Evolutionary conservation across 306 rosid genomes (phyloP).

Genomic region (Begonia fuchsioides): DNA sequence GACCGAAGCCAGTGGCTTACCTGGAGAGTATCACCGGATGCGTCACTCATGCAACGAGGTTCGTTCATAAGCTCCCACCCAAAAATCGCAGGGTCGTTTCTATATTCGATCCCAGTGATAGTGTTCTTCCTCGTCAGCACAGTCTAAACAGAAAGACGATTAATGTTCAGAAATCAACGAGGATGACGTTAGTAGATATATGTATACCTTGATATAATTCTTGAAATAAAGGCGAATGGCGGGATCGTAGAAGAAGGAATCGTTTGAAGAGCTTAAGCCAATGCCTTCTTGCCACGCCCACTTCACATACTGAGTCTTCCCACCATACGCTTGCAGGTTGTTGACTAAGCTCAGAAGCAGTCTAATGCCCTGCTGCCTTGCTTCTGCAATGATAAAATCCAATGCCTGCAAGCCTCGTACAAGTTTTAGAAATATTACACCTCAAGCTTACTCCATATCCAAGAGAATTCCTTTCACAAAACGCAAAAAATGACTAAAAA

Average conservation of each 20-base stretch:
- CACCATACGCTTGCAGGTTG: constrained; percentile 87
- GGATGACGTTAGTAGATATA: constrained; percentile 2
- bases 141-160: constrained; percentile 29
- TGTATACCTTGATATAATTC: constrained; percentile 58
- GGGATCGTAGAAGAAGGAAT: constrained; percentile 96
- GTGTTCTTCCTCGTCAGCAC: constrained; percentile 77
- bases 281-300: constrained; percentile 99
- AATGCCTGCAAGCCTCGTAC: constrained; percentile 45
- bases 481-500: no score
- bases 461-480: no score
- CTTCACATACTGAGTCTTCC: constrained; percentile 89
- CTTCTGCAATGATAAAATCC: constrained; percentile 88
- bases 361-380: constrained; percentile 58
- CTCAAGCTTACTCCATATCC: no score
- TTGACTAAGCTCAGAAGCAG: constrained; percentile 86
- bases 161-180: neutral
- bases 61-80: constrained; percentile 98
- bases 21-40: constrained; percentile 93
- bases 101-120: constrained; percentile 62
- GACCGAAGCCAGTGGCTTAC: constrained; percentile 27
- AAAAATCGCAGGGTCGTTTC: no score
- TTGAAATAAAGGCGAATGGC: constrained; percentile 70
- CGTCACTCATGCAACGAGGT: constrained; percentile 88
- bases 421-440: no score
- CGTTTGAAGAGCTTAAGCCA: no score